These are phyloP conservation scores for Cystoisospora suis DNA, from an alignment of 169 alveolate species.

Conservation along the genomic window DNA sequence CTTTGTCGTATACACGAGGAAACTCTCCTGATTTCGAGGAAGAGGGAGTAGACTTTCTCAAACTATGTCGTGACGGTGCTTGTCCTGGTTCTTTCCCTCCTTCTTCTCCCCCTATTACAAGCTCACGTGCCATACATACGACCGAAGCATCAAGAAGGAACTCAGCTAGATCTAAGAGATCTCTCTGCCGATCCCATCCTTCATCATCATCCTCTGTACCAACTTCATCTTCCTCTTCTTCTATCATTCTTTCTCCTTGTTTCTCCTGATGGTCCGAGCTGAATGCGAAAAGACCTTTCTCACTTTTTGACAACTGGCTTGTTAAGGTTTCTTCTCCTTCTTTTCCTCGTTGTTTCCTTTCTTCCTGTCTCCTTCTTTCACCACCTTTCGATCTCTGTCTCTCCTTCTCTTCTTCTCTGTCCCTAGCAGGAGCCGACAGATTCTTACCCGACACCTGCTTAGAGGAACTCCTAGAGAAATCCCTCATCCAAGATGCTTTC, in stretches of 20 bases:
- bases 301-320: not conserved
- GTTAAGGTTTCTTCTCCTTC: not conserved
- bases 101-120: not conserved
- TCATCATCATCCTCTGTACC: not conserved
- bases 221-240: not conserved
- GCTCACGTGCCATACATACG: not conserved
- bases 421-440: not conserved
- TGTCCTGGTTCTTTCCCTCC: not conserved
- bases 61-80: not conserved
- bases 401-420: not conserved
- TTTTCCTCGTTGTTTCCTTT: not conserved
- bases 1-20: constrained; percentile 61
- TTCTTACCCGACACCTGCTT: not conserved
- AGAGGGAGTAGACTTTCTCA: not conserved
- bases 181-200: constrained; percentile 23
- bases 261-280: too few relatives aligned
- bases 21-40: not conserved
- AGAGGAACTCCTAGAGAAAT: not conserved
- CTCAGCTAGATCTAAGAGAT: not conserved
- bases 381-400: not conserved
- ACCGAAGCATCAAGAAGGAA: not conserved
- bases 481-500: too few relatives aligned
- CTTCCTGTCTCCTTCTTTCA: not conserved
- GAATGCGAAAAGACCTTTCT: too few relatives aligned
- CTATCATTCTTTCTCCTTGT: not conserved